Evolutionary conservation across 2,329 filamentous ascomycete genomes (phyloP).

Genomic region (Amylocarpus encephaloides): DNA sequence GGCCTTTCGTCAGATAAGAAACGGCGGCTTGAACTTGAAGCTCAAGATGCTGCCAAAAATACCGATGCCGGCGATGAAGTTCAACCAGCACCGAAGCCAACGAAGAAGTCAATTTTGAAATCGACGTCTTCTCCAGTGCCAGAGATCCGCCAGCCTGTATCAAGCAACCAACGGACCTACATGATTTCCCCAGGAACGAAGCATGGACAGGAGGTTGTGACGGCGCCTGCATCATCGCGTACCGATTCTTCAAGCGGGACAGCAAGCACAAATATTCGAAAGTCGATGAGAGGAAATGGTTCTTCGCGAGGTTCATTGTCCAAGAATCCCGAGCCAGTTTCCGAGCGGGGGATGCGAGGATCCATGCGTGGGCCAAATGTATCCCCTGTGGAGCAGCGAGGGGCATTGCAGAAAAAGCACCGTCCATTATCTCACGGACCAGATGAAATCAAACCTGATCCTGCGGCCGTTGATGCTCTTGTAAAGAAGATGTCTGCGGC

Average conservation of each 20-base stretch:
- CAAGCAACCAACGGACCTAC: conserved; percentile 30
- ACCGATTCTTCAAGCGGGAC: conserved; percentile 25
- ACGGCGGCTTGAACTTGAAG: conserved; percentile 49
- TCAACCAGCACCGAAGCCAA: conserved; percentile 27
- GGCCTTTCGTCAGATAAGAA: conserved; percentile 57
- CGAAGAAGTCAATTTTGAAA: conserved; percentile 21
- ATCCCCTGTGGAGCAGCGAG: conserved; percentile 18
- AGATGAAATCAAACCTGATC: conserved; percentile 12
- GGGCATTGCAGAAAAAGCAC: conserved; percentile 33
- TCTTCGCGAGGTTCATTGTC: conserved; percentile 22
- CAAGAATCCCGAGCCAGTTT: conserved; percentile 8
- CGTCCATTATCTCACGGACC: conserved; percentile 27
- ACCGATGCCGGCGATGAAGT: conserved; percentile 37
- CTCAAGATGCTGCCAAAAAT: conserved; percentile 40
- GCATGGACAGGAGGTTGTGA: conserved; percentile 24
- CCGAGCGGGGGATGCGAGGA: conserved; percentile 17
- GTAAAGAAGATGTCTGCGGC: conserved; percentile 18
- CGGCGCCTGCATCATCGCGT: conserved; percentile 45
- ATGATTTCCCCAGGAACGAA: conserved; percentile 35
- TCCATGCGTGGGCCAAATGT: conserved; percentile 20
- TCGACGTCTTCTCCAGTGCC: background rate
- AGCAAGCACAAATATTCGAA: conserved; percentile 26
- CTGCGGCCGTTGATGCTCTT: conserved; percentile 20
- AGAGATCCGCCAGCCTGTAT: conserved; percentile 27
- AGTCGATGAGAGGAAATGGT: conserved; percentile 26